Evolutionary conservation across 257 asterid genomes (phyloP), one percentile per base, ranked within the genome.

Genomic region (Solanum chilense): DNA sequence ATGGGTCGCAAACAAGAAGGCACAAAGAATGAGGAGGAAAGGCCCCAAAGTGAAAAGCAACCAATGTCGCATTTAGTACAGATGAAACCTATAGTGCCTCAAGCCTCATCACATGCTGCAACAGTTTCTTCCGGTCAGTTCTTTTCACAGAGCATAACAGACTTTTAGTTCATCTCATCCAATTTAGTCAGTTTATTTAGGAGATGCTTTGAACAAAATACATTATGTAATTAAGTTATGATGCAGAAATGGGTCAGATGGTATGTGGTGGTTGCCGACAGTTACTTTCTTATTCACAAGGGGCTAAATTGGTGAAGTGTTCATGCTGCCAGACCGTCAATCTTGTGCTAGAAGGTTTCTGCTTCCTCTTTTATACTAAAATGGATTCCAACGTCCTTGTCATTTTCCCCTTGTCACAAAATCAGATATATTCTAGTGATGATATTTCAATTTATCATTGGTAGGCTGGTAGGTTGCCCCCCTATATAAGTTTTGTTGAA

Each of bases 181-280:
- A 60, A 31, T 25, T 14, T 52, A 20, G 77, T 31, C 80, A 86
- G 29, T 39, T 66, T 81, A 85, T 27, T 37, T 69, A 35, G 8
- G 64, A 45, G 81, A 42, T 77, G 70, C 64, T 86, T 39, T 66
- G 66, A 39, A 42, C 70, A 25, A 81, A 85, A 35, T 6, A 12
- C 25, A 15, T 27, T 33, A 21, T 62, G 76, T 56, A 5, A 75
- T 75, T 41, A 80, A 41, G 20, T 74, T 37, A 83, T 87, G 88
- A 75, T 90, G 91, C 95, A 95, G 99, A 92, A 68, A 92, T 89
- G 88, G 96, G 94, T 76, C 98, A 97, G 91, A 93, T 97, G 89
- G 96, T 95, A 73, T 97, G 99, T 93, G 98, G 99, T 89, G 90
- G 93, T 83, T 95, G 99, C 94, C 95, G 92, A 44, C 90, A 90